Evolutionary conservation across 2,329 filamentous ascomycete species (phyloP).

Genomic region (Westerdykella aurantiaca): DNA sequence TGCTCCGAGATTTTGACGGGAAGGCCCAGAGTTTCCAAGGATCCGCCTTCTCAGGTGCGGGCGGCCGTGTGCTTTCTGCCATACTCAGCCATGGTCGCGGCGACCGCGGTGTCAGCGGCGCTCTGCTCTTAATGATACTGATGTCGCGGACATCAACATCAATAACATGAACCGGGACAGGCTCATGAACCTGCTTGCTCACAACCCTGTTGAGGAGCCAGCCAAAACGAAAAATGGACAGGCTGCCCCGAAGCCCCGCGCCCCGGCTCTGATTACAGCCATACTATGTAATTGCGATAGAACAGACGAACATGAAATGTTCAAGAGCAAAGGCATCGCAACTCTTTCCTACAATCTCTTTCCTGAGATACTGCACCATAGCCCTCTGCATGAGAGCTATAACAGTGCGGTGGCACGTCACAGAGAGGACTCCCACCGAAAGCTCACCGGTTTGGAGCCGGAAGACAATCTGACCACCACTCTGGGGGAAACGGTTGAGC

Average conservation of each 20-base stretch:
- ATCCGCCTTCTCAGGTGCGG: constrained; percentile 84
- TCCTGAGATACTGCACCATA: no score
- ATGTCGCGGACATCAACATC: constrained; percentile 98
- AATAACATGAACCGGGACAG: constrained; percentile 98
- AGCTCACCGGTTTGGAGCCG: constrained; percentile 28
- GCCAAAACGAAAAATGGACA: no score
- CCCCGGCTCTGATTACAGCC: no score
- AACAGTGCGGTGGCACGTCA: background rate
- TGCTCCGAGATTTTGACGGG: constrained; percentile 83
- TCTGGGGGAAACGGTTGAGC: no score
- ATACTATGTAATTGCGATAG: no score
- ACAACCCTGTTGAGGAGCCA: constrained; percentile 59
- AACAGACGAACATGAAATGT: no score
- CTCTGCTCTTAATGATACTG: constrained; percentile 96
- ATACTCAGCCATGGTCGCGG: constrained; percentile 84
- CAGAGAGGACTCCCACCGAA: constrained; percentile 20
- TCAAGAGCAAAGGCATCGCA: no score
- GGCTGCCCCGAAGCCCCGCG: no score
- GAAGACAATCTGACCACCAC: constrained; percentile 36
- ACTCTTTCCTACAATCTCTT: no score
- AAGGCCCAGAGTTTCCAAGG: constrained; percentile 63
- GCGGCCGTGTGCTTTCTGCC: no score
- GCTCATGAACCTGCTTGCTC: constrained; percentile 96
- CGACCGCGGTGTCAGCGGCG: constrained; percentile 80
- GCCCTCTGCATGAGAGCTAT: background rate